Percentiles rank a stretch among this genome's conserved stretches.
Evolutionary conservation across 2,329 filamentous ascomycete species (phyloP).

Genomic region (Paracorniculantispora psalliotae): DNA sequence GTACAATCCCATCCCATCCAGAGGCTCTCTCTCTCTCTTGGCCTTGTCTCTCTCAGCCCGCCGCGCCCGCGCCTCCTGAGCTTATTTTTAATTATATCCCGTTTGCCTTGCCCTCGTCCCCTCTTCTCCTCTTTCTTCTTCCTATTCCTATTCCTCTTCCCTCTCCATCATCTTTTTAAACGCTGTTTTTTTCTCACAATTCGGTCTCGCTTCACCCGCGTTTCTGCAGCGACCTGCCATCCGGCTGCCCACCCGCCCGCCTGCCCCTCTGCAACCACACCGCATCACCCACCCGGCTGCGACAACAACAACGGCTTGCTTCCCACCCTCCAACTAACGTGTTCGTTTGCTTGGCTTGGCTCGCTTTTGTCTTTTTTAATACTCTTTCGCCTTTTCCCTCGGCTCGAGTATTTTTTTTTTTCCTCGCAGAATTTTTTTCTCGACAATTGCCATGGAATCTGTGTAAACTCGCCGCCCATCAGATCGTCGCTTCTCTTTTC

Average conservation of each 20-base stretch:
- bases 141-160: neutral
- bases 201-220: neutral
- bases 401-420: neutral
- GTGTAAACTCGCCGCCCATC: neutral
- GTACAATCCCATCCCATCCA: too few relatives aligned
- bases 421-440: neutral
- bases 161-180: neutral
- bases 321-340: neutral
- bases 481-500: neutral
- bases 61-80: neutral
- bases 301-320: neutral
- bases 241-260: neutral
- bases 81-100: neutral
- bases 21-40: neutral
- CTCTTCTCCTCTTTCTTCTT: neutral
- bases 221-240: constrained; percentile 10
- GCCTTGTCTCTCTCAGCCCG: neutral
- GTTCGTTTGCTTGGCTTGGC: neutral
- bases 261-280: constrained; percentile 2
- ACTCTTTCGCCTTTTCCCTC: neutral
- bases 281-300: constrained; percentile 3
- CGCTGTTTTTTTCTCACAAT: neutral
- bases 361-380: neutral
- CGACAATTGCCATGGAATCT: constrained; percentile 1
- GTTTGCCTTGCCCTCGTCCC: neutral